phyloP scores from a whole-genome alignment of 2,329 filamentous ascomycete species.

The Fusarium caatingaense region DNA sequence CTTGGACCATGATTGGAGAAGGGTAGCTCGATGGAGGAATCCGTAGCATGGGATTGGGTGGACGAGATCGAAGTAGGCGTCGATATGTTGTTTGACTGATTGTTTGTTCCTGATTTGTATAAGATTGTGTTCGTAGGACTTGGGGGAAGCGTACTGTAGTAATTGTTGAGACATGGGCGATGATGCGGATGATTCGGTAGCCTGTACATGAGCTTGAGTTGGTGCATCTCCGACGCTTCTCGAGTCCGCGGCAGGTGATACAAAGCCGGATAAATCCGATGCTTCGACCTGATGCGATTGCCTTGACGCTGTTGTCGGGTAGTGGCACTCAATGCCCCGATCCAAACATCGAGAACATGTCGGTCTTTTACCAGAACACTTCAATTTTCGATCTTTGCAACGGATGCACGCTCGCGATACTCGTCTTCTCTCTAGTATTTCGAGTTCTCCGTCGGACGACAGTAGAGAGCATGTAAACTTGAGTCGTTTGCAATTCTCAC shows the following conservation, averaged over 20 bases:
- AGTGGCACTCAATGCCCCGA: neutral
- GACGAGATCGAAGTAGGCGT: conserved; percentile 25
- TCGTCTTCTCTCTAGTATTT: conserved; percentile 5
- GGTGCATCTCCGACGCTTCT: neutral
- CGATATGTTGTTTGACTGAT: conserved; percentile 20
- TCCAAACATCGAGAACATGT: conserved; percentile 9
- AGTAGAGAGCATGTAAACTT: conserved; percentile 16
- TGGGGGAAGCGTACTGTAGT: neutral
- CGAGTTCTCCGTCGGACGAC: neutral
- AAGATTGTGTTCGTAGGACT: fast-evolving
- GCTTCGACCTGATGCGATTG: no score
- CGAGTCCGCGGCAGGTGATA: neutral
- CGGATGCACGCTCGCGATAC: conserved; percentile 18
- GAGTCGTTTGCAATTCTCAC: conserved; percentile 20
- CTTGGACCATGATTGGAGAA: conserved; percentile 27
- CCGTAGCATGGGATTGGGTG: conserved; percentile 25
- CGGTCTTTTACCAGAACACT: conserved; percentile 18
- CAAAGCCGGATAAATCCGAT: no score
- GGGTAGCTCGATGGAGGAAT: conserved; percentile 24
- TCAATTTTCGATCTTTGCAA: conserved; percentile 22
- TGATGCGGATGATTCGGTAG: no score
- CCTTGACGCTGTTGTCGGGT: neutral
- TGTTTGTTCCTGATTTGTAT: neutral
- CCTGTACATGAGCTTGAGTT: neutral
- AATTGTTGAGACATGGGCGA: neutral